Base-by-base conservation (phyloP, 768 basidiomycete genomes). In the Lentinus tigrinus region DNA sequence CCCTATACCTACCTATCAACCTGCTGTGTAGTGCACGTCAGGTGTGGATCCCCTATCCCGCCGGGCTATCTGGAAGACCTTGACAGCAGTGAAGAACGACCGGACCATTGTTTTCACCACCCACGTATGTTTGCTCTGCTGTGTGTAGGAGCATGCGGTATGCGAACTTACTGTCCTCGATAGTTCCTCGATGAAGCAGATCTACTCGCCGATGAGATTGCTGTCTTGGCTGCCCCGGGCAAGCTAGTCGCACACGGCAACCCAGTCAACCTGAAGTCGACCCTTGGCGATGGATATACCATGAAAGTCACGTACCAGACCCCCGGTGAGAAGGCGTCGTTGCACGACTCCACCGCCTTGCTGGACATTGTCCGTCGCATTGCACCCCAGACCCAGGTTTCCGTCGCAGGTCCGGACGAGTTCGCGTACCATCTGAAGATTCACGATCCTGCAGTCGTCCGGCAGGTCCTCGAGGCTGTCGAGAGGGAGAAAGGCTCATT, bases 41-140 rank as follows among this genome's bases (percentile, higher is more conserved):
- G 91, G 91, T 2, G 87, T 93, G 14, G 91, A 93, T 68, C 91
- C 91, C 2, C 71, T 93, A 34, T 91, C 90, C 56, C 77, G 91
- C 49, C 78, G 91, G 24, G 84, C 91, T 0, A 72, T 93, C 7
- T 93, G 91, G 91, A 81, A 85, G 57, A 87, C 85, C 0, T 72
- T 93, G 54, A 88, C 82, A 3, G 78, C 84, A 3, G 83, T 88
- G 54, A 81, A 85, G n/a, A 75, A 85, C 34, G 83, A 86, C 40
- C 75, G 87, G 47, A 84, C 85, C 0, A 83, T 92, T 37, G 75
- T 92, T 3, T 86, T 91, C 67, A 92, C 91, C 0, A 93, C 90
- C 0, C 91, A 92, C 72, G 87, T 87, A 66, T 50, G 84, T 65
- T 14, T 6, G 1, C 31, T 44, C 9, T 13, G 42, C 19, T 38